phyloP scores from a whole-genome alignment of 345 rosid species.

The Ceriops zippeliana region DNA sequence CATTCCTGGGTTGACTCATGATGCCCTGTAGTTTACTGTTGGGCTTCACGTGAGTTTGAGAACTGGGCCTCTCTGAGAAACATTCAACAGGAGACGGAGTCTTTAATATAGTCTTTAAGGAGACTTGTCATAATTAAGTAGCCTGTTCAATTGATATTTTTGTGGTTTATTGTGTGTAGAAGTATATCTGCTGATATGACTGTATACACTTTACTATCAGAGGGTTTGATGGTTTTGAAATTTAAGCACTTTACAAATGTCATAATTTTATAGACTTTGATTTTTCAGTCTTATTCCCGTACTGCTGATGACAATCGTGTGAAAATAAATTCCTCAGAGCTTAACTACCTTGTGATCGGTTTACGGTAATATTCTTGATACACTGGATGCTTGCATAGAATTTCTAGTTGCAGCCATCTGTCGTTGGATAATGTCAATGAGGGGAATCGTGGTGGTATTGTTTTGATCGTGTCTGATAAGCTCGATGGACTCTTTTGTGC shows the following conservation, averaged over 20 bases:
- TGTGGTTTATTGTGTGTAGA: conserved; percentile 14
- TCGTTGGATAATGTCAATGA: no score
- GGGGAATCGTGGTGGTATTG: no score
- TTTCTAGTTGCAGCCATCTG: no score
- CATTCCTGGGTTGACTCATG: conserved; percentile 3
- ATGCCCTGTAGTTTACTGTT: conserved; percentile 13
- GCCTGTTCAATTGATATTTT: conserved; percentile 11
- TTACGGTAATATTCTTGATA: no score
- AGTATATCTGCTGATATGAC: neutral
- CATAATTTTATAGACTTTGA: no score
- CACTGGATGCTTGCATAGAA: no score
- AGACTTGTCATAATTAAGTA: conserved; percentile 10
- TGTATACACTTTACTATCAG: neutral
- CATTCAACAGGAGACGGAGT: conserved; percentile 5
- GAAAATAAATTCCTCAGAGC: no score
- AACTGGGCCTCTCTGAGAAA: neutral
- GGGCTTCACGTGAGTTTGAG: conserved; percentile 7
- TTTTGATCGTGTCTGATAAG: no score
- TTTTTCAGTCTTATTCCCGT: no score
- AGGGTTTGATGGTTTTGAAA: no score
- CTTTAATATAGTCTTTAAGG: neutral
- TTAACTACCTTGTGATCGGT: no score
- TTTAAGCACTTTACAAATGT: neutral
- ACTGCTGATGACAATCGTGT: no score
- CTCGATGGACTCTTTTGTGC: neutral